Conservation (phyloP, 495 filamentous ascomycete species). For the Annulohypoxylon moriforme region DNA sequence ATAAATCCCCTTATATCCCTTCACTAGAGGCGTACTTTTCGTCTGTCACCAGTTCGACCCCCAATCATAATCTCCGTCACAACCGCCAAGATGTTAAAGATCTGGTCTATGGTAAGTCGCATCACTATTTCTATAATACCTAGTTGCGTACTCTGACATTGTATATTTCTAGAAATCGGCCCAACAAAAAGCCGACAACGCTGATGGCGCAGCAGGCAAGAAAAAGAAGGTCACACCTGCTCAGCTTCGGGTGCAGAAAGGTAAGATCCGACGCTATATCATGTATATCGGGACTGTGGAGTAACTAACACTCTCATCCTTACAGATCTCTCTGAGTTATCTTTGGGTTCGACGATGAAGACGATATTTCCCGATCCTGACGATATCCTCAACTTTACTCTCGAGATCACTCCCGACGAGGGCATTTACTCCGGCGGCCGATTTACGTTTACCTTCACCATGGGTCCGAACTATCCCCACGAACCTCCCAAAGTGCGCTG, state of each 20-base stretch:
- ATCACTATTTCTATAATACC: not conserved
- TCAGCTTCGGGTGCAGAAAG: slow-evolving; percentile 95
- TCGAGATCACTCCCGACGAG: slow-evolving; percentile 95
- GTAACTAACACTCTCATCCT: not conserved
- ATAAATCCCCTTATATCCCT: not conserved
- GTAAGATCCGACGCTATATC: slow-evolving; percentile 56
- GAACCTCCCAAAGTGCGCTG: slow-evolving; percentile 98
- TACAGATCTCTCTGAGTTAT: slow-evolving; percentile 90
- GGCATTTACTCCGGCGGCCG: slow-evolving; percentile 94
- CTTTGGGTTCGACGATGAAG: slow-evolving; percentile 89
- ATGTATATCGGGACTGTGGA: not conserved
- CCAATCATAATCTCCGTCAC: not conserved
- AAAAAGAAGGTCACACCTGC: slow-evolving; percentile 99
- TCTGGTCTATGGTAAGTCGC: slow-evolving; percentile 94
- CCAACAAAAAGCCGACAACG: slow-evolving; percentile 91
- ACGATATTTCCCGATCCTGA: slow-evolving; percentile 93
- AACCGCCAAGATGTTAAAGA: slow-evolving; percentile 87
- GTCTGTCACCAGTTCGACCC: not conserved
- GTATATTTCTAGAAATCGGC: slow-evolving; percentile 79
- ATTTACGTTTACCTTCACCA: slow-evolving; percentile 91
- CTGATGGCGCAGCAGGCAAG: slow-evolving; percentile 77
- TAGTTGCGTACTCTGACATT: slow-evolving; percentile 13
- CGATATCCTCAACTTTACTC: slow-evolving; percentile 94
- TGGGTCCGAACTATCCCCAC: slow-evolving; percentile 95
- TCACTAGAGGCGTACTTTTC: not conserved